phyloP scores from a whole-genome alignment of 2,329 filamentous ascomycete species.

The Ilyonectria mors-panacis region DNA sequence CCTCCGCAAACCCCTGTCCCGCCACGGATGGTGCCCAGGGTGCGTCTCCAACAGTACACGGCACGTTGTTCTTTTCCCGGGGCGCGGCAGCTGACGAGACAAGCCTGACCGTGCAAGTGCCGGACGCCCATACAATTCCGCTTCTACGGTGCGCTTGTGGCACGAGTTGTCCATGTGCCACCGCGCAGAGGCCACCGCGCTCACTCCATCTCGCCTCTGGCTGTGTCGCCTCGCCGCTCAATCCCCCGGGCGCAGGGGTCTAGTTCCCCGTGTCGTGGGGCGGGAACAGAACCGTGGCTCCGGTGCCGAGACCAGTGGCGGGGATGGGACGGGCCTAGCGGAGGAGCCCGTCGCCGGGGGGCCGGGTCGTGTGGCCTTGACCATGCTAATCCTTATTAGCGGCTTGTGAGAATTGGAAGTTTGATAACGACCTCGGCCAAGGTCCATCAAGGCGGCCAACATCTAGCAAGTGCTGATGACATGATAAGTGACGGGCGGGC shows the following conservation, averaged over 20 bases:
- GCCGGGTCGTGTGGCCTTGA: conserved; percentile 15
- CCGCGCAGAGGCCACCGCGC: conserved; percentile 8
- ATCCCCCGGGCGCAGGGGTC: conserved; percentile 38
- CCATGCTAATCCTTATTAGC: conserved; percentile 4
- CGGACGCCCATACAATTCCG: conserved; percentile 20
- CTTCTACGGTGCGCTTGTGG: conserved; percentile 24
- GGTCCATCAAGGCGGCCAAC: not conserved
- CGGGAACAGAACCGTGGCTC: conserved; percentile 48
- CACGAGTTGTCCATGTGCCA: conserved; percentile 14
- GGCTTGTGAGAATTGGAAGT: conserved; percentile 10
- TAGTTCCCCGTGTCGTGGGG: conserved; percentile 43
- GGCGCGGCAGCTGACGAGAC: conserved; percentile 22
- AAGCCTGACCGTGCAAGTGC: conserved; percentile 23
- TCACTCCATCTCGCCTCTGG: conserved; percentile 5
- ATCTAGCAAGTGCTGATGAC: not conserved
- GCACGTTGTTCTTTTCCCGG: not conserved
- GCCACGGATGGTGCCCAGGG: conserved; percentile 5
- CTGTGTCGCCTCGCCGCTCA: conserved; percentile 24
- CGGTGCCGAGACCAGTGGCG: conserved; percentile 44
- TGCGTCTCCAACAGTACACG: not conserved
- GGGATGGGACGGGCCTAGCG: conserved; percentile 37
- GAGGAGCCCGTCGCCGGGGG: conserved; percentile 30
- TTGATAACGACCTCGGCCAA: conserved; percentile 19
- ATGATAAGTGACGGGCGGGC: not conserved
- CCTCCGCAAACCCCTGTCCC: conserved; percentile 15